Percentiles rank a stretch among this genome's conserved stretches.
phyloP scores from a whole-genome alignment of 805 yeast genomes.

The Kodamaea leandrae region DNA sequence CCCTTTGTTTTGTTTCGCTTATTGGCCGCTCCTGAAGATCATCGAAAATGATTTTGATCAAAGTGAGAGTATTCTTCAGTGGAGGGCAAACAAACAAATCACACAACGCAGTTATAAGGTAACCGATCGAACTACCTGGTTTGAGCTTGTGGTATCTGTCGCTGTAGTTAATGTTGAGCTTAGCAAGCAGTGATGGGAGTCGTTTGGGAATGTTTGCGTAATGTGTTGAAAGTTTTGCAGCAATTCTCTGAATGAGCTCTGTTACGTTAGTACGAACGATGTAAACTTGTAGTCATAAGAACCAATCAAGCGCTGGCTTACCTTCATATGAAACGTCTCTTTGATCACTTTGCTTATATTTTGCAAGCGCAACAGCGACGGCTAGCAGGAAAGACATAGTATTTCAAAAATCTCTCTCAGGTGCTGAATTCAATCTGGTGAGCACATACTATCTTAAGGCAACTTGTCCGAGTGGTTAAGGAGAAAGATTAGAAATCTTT shows the following conservation, averaged over 20 bases:
- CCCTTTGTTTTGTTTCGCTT: background rate
- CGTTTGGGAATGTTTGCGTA: background rate
- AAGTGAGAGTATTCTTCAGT: background rate
- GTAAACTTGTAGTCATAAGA: no score
- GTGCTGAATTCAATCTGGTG: no score
- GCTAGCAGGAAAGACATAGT: no score
- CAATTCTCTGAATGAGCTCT: background rate
- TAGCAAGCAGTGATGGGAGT: background rate
- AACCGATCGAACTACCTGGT: background rate
- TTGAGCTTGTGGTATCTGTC: background rate
- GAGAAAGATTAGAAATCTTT: conserved; percentile 18
- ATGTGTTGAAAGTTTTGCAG: background rate
- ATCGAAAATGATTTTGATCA: background rate
- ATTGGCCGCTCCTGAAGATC: background rate
- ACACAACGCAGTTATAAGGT: background rate
- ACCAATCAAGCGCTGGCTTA: no score
- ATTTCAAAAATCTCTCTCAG: no score
- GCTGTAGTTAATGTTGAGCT: background rate
- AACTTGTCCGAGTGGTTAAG: conserved; percentile 19
- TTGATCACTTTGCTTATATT: no score
- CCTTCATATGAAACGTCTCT: no score
- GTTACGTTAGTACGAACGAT: no score
- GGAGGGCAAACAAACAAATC: background rate
- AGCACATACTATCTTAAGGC: no score
- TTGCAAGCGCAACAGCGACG: no score